Conservation (phyloP, 176 grass and related monocot species). For the Guadua angustifolia region DNA sequence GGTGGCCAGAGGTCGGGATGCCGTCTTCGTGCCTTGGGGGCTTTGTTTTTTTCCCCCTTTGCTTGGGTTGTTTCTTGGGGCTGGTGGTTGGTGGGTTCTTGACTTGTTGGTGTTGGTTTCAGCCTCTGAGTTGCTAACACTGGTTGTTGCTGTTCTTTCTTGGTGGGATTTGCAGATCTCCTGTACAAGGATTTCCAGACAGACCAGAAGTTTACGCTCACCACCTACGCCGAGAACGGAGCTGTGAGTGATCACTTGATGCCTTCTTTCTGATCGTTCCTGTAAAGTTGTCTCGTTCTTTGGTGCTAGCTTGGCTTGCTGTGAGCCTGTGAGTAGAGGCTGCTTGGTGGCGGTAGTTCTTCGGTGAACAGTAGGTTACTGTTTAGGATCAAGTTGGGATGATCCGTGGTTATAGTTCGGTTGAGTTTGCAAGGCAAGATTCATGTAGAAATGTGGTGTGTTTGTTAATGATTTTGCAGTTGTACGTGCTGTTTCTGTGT, state of each 20-base stretch:
- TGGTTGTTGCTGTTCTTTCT: not conserved
- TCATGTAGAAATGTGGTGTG: not conserved
- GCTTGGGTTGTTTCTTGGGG: not conserved
- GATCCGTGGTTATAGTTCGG: not conserved
- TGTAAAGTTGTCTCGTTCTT: not conserved
- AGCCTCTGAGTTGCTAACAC: conserved; percentile 22
- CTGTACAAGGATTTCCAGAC: conserved; percentile 69
- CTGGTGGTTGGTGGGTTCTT: not conserved
- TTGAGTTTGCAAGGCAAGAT: not conserved
- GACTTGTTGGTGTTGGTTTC: not conserved
- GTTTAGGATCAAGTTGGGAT: not conserved
- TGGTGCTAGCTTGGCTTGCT: not conserved
- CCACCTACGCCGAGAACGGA: conserved; percentile 59
- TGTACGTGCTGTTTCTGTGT: not conserved
- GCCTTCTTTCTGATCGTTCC: not conserved
- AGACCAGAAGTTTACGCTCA: conserved; percentile 68
- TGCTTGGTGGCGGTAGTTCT: not conserved
- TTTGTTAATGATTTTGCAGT: not conserved
- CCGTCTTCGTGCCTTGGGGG: not conserved
- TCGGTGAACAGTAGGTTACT: not conserved
- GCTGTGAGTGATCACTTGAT: conserved; percentile 42
- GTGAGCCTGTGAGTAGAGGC: not conserved
- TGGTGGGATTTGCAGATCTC: conserved; percentile 51
- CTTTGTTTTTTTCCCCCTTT: not conserved
- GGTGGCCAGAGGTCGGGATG: conserved; percentile 55